Conservation (phyloP, 73 alveolate genomes). For the Symbiodinium pilosum region DNA sequence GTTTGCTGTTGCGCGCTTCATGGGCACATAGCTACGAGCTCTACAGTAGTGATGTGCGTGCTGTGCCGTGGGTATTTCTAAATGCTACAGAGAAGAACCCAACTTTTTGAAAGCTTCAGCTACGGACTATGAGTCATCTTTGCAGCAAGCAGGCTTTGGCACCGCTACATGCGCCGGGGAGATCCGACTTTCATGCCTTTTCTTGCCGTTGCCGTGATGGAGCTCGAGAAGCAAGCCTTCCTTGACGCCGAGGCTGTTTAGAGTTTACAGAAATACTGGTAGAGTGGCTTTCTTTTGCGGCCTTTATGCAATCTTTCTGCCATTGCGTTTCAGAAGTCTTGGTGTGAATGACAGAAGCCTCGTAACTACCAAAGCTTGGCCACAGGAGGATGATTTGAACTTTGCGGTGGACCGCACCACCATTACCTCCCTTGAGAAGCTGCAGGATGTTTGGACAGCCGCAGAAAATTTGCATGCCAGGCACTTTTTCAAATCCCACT, state of each 20-base stretch:
- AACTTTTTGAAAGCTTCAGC: too few relatives aligned
- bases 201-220: conserved; percentile 72
- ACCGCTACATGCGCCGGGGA: conserved; percentile 59
- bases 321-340: neutral
- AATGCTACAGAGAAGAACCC: too few relatives aligned
- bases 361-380: too few relatives aligned
- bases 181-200: conserved; percentile 84
- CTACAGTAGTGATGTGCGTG: too few relatives aligned
- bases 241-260: conserved; percentile 41
- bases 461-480: conserved; percentile 55
- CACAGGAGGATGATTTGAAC: neutral
- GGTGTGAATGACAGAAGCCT: too few relatives aligned
- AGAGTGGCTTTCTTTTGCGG: neutral
- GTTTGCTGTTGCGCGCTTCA: too few relatives aligned
- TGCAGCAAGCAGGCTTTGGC: conserved; percentile 37
- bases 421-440: conserved; percentile 66
- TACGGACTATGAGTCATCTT: too few relatives aligned
- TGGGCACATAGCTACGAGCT: too few relatives aligned
- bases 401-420: conserved; percentile 56
- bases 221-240: conserved; percentile 79
- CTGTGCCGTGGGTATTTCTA: too few relatives aligned
- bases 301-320: too few relatives aligned
- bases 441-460: conserved; percentile 58
- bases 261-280: too few relatives aligned
- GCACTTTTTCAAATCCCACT: neutral